Evolutionary conservation across 257 asterid species (phyloP), one percentile per base, ranked within the genome.

Genomic region (Nemophila menziesii): DNA sequence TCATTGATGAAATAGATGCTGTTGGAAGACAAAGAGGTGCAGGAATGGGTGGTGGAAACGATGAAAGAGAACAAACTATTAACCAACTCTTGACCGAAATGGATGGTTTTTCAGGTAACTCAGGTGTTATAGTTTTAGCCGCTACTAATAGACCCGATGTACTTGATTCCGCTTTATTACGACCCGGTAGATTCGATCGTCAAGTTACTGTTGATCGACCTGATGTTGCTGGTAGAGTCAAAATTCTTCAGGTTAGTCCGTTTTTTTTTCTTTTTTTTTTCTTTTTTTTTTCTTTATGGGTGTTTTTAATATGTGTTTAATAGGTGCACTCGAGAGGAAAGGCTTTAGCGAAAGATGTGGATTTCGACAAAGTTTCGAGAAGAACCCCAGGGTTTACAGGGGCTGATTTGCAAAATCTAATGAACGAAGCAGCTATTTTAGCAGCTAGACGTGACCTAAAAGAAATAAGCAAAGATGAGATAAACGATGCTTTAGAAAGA

Each of bases 311-410:
- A 2, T 29, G 12, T 29, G 16, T 41, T 0, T 48, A 20, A 19
- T 49, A 86, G 96, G 96, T 86, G 66, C 97, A 79, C 56, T 75
- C 94, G 6, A 73, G 98, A 62, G 98, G 98, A 40, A 81, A 90
- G 63, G 96, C 98, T 11, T 92, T 90, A 26, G 98, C 81, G 2
- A 90, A 90, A 70, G 98, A 90, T 55, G 98, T 90, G 33, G 96
- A 90, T 70, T 85, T 90, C 22, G 98, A 90, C 3, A 90, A 85
- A 78, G 63, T 90, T 62, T 71, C 98, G 3, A 62, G 98, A 70
- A 76, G 98, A 58, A 90, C 98, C 39, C 98, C 98, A 6, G 98
- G 98, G 42, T 90, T 90, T 75, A 85, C 99, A 0, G 99, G 99
- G 43, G 96, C 96, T 22, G 99, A 90, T 77, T 56, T 90, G 76